phyloP scores from a whole-genome alignment of 1,284 basidiomycete species.

The Moesziomyces antarcticus region DNA sequence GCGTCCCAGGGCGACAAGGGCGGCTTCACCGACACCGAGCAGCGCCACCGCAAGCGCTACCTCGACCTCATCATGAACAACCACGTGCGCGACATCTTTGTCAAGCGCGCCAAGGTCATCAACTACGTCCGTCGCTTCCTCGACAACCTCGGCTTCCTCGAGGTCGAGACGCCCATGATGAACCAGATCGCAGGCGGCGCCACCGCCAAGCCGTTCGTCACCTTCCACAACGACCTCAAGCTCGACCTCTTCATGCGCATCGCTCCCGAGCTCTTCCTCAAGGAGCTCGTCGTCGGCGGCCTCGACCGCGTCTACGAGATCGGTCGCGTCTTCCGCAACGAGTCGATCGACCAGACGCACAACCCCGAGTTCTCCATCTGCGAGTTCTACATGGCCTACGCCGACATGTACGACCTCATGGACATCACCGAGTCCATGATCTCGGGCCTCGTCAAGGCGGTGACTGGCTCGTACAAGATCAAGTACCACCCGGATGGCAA shows the following conservation, averaged over 20 bases:
- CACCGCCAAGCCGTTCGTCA: conserved; percentile 98
- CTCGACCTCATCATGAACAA: conserved; percentile 97
- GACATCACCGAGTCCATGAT: conserved; percentile 93
- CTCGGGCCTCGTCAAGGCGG: conserved; percentile 88
- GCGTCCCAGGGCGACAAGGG: conserved; percentile 72
- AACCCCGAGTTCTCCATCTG: conserved; percentile 79
- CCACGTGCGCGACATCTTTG: conserved; percentile 87
- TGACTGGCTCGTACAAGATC: conserved; percentile 86
- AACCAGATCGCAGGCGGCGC: conserved; percentile 96
- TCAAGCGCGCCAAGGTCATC: conserved; percentile 76
- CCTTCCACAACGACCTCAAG: conserved; percentile 97
- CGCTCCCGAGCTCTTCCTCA: conserved; percentile 97
- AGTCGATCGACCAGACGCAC: conserved; percentile 93
- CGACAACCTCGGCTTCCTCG: conserved; percentile 92
- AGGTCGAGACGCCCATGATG: conserved; percentile 99
- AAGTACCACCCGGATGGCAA: conserved; percentile 93
- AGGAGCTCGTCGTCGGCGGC: conserved; percentile 96
- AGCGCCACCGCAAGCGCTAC: conserved; percentile 97
- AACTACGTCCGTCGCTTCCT: conserved; percentile 83
- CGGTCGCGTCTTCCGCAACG: conserved; percentile 97
- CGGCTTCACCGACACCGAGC: conserved; percentile 82
- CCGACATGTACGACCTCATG: conserved; percentile 99
- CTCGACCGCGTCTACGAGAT: conserved; percentile 98
- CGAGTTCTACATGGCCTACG: conserved; percentile 99
- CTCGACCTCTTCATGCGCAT: conserved; percentile 98